Percentiles rank a stretch among this genome's conserved stretches.
These are phyloP conservation scores for Miscanthus lutarioriparius DNA, from an alignment of 176 grass and related monocot genomes.

Conservation along the genomic window DNA sequence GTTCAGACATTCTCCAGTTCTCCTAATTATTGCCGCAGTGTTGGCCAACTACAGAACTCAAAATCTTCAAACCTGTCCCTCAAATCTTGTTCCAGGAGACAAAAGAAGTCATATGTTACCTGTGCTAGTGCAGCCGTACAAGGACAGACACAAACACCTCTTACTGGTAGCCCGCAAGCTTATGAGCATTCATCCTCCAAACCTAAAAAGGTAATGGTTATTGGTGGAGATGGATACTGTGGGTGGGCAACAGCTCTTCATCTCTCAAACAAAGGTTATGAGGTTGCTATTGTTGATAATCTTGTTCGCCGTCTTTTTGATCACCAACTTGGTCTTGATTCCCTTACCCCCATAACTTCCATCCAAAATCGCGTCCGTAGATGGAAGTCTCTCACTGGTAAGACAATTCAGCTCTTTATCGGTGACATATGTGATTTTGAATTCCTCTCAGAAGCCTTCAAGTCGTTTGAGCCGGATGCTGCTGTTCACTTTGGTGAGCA, in stretches of 20 bases:
- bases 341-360: slow-evolving; percentile 84
- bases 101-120: slow-evolving; percentile 41
- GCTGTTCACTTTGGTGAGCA: slow-evolving; percentile 96
- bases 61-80: slow-evolving; percentile 39
- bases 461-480: slow-evolving; percentile 90
- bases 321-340: slow-evolving; percentile 90
- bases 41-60: slow-evolving; percentile 39
- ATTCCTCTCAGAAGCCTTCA: slow-evolving; percentile 89
- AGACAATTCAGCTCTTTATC: slow-evolving; percentile 78
- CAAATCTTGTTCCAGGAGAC: slow-evolving; percentile 27
- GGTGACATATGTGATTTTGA: slow-evolving; percentile 97
- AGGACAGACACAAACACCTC: slow-evolving; percentile 59
- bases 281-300: slow-evolving; percentile 89
- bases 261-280: slow-evolving; percentile 92
- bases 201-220: slow-evolving; percentile 88
- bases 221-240: slow-evolving; percentile 98
- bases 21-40: slow-evolving; percentile 22
- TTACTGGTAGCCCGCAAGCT: slow-evolving; percentile 46
- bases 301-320: slow-evolving; percentile 87
- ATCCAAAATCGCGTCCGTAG: slow-evolving; percentile 79
- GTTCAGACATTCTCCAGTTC: slow-evolving; percentile 34
- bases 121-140: slow-evolving; percentile 49
- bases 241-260: slow-evolving; percentile 95
- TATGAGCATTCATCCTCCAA: slow-evolving; percentile 54
- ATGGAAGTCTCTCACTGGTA: slow-evolving; percentile 82